phyloP scores from a whole-genome alignment of 345 rosid genomes.

The Sonneratia caseolaris region DNA sequence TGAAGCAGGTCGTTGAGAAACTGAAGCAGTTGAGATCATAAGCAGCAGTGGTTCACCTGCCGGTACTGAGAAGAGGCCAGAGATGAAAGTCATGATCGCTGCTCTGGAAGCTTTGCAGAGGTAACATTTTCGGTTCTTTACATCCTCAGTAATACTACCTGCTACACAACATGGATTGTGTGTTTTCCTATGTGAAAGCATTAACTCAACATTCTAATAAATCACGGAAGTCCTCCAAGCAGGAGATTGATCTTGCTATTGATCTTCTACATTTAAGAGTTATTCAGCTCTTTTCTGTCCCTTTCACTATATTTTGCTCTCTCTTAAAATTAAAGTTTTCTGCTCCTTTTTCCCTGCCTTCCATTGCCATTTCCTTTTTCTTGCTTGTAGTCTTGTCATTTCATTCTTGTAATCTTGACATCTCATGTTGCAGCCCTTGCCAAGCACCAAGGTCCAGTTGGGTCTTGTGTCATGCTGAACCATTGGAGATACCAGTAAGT shows the following conservation, averaged over 20 bases:
- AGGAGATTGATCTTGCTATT: too few species aligned
- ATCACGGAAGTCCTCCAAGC: too few species aligned
- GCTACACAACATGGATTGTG: neutral
- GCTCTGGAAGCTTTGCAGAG: neutral
- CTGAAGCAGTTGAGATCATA: conserved; percentile 40
- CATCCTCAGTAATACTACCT: neutral
- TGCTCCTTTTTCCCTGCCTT: too few species aligned
- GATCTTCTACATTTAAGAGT: too few species aligned
- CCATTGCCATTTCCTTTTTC: too few species aligned
- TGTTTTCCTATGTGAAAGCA: neutral
- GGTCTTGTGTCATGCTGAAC: neutral
- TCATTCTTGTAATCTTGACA: too few species aligned
- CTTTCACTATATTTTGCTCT: too few species aligned
- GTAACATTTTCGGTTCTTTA: neutral
- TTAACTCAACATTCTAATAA: neutral
- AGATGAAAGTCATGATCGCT: neutral
- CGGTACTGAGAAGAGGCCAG: neutral
- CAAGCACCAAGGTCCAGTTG: neutral
- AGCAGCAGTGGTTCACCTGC: conserved; percentile 3
- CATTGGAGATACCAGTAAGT: neutral
- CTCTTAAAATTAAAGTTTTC: too few species aligned
- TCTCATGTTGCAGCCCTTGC: neutral
- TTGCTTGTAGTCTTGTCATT: too few species aligned
- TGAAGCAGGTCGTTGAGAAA: conserved; percentile 44
- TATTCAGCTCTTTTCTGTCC: too few species aligned